phyloP scores from a whole-genome alignment of 192 early-diverging fungal species.

The Mortierella antarctica region DNA sequence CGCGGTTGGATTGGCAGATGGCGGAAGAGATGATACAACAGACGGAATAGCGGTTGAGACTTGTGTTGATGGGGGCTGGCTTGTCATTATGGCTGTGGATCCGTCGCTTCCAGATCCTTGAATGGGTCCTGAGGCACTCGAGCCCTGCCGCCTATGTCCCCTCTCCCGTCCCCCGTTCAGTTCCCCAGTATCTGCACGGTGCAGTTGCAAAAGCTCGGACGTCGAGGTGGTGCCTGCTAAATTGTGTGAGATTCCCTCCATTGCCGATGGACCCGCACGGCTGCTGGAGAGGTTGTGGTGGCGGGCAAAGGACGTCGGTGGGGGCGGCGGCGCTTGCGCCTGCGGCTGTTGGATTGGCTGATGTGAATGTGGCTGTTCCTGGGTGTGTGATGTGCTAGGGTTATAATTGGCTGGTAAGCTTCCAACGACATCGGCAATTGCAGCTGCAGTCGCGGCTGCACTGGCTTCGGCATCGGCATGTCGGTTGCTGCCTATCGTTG shows the following conservation, averaged over 20 bases:
- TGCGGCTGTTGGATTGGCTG: constrained; percentile 6
- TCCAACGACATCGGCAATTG: constrained; percentile 37
- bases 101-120: constrained; percentile 1
- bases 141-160: constrained; percentile 35
- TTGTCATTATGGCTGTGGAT: not conserved
- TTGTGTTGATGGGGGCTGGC: constrained; percentile 6
- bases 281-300: constrained; percentile 8
- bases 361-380: constrained; percentile 1
- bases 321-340: constrained; percentile 9
- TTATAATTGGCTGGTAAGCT: constrained; percentile 20
- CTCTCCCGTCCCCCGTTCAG: constrained; percentile 11
- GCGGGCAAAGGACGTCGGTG: constrained; percentile 1
- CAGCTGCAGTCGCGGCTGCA: constrained; percentile 32
- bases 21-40: constrained; percentile 1
- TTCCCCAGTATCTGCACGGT: constrained; percentile 12
- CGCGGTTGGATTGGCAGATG: not conserved
- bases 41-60: constrained; percentile 23
- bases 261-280: constrained; percentile 6
- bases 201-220: constrained; percentile 26
- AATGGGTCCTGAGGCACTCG: constrained; percentile 1
- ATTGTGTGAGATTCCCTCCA: constrained; percentile 20
- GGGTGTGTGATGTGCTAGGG: not conserved
- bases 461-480: constrained; percentile 24
- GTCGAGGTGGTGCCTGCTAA: constrained; percentile 7
- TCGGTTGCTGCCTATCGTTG: constrained; percentile 11